Evolutionary conservation across 2,329 filamentous ascomycete species (phyloP), one percentile per base, ranked within the genome.

Genomic region (Fusarium liriodendri): DNA sequence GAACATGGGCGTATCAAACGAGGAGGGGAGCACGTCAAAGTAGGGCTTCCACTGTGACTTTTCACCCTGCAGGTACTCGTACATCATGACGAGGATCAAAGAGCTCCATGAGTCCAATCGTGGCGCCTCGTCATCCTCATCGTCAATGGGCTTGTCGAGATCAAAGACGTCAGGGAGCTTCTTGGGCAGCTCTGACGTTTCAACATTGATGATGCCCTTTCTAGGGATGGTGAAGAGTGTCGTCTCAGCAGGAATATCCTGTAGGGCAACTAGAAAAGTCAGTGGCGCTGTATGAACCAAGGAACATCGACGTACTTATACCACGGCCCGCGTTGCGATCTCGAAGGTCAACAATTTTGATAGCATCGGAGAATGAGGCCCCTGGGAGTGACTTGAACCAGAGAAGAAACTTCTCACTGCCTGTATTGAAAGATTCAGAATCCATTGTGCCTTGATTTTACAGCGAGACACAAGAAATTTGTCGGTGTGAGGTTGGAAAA

Each of bases 1-100:
- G 84, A 95, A 98, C 93, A 98, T 98, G 73, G 96, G 88, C 3
- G 94, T 97, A 80, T 97, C 90, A 79, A 98, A 98, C 1, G 84
- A 78, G 6, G 79, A 75, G 1, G 95, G 95, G 6, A 98, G 87
- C 22, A 97, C 86, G 66, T 91, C 87, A 74, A 97, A 91, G 82
- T 98, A 98, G 0, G 91, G 87, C 73, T 90, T 89, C 95, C 95
- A 98, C 10, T 83, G 84, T 1, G 95, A 97, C 1, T 75, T 83
- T 69, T 77, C 84, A 59, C 82, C 91, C 80, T 81, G 91, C 9
- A 91, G 82, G 64, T 86, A 87, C 83, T 98, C 95, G 82, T 94
- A 94, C 60, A 97, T 89, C 89, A 98, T 91, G 70, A 93, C 89
- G 22, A 97, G 86, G 70, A 98, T 97, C 20, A 91, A 83, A 0